Conservation (phyloP, 2,329 filamentous ascomycete genomes). For the Penicillium sclerotigenum region DNA sequence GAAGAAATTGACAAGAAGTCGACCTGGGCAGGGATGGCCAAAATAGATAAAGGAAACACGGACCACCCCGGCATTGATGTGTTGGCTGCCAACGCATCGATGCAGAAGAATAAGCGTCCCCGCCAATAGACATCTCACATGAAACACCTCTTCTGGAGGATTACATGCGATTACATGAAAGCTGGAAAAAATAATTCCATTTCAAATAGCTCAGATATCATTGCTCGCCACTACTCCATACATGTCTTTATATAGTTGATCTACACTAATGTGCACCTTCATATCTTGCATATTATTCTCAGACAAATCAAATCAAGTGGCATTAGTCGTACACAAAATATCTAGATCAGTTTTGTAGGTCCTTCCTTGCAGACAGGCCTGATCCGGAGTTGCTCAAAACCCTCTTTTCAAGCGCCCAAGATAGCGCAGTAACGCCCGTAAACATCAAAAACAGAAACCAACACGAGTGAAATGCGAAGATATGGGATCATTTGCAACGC, state of each 20-base stretch:
- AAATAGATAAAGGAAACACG: slow-evolving; percentile 25
- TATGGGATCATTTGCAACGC: slow-evolving; percentile 70
- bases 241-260: neutral
- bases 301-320: slow-evolving; percentile 5
- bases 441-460: slow-evolving; percentile 1
- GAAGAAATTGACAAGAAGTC: neutral
- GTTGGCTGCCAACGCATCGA: slow-evolving; percentile 18
- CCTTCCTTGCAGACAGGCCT: slow-evolving; percentile 9
- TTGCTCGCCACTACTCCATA: neutral
- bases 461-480: neutral
- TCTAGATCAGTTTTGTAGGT: slow-evolving; percentile 11
- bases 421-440: slow-evolving; percentile 11
- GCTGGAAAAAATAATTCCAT: neutral
- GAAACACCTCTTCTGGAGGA: neutral
- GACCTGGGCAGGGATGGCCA: slow-evolving; percentile 1
- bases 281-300: neutral
- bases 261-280: neutral
- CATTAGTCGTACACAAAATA: slow-evolving; percentile 14
- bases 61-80: slow-evolving; percentile 21
- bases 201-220: neutral
- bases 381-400: slow-evolving; percentile 9
- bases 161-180: neutral
- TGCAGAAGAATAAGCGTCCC: neutral
- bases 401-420: slow-evolving; percentile 6
- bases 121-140: neutral